Conservation (phyloP, 2,329 filamentous ascomycete genomes). For the Biscogniauxia marginata region DNA sequence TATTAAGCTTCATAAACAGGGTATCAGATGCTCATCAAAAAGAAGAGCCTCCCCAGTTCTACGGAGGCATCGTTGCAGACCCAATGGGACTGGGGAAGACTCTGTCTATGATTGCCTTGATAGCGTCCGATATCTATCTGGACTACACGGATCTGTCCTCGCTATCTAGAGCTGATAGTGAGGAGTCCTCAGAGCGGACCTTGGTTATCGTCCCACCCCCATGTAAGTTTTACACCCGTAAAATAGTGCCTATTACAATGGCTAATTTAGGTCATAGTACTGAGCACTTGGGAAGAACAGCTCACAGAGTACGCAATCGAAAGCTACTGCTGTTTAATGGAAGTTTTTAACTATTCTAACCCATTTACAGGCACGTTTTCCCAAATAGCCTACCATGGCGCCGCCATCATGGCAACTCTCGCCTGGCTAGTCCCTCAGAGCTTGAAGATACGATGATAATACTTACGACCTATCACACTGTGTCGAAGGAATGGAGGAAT, state of each 20-base stretch:
- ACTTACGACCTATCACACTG: slow-evolving; percentile 43
- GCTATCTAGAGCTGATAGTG: slow-evolving; percentile 11
- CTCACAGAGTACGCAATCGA: slow-evolving; percentile 22
- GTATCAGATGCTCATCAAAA: slow-evolving; percentile 16
- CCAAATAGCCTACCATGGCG: slow-evolving; percentile 20
- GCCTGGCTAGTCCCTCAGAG: slow-evolving; percentile 14
- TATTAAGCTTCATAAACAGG: slow-evolving; percentile 34
- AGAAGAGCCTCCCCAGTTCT: slow-evolving; percentile 36
- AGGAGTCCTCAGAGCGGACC: too few relatives aligned
- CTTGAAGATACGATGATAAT: slow-evolving; percentile 29
- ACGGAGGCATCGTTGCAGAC: slow-evolving; percentile 46
- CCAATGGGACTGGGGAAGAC: slow-evolving; percentile 49
- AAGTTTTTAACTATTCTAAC: background rate
- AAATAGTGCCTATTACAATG: too few relatives aligned
- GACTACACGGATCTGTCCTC: background rate
- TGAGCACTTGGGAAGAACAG: slow-evolving; percentile 41
- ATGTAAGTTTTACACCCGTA: slow-evolving; percentile 1
- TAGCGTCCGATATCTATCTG: slow-evolving; percentile 22
- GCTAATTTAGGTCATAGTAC: too few relatives aligned
- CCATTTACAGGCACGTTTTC: slow-evolving; percentile 33
- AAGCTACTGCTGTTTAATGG: background rate
- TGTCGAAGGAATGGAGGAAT: slow-evolving; percentile 38
- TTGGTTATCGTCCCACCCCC: slow-evolving; percentile 39
- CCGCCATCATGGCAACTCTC: slow-evolving; percentile 32
- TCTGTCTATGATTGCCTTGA: slow-evolving; percentile 42